Percentiles rank a stretch among this genome's conserved stretches.
These are phyloP conservation scores for Pulveroboletus sp. DNA, from an alignment of 768 basidiomycete genomes.

Conservation along the genomic window DNA sequence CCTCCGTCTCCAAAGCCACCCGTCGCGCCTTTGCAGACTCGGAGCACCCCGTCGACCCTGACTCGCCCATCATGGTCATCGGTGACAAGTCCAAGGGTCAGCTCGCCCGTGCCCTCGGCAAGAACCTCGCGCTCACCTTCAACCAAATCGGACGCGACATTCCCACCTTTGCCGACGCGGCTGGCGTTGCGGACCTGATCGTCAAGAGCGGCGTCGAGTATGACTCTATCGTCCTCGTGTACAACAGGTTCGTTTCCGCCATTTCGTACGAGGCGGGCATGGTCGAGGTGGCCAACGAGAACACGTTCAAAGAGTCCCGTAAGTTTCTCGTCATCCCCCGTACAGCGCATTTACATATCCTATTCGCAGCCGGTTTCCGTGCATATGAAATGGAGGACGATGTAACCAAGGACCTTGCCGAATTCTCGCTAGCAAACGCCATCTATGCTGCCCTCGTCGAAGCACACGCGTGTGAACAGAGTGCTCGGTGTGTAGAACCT, in stretches of 20 bases:
- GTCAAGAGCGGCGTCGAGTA: slow-evolving; percentile 79
- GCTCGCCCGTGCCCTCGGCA: slow-evolving; percentile 59
- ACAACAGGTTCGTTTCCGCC: slow-evolving; percentile 86
- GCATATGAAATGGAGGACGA: slow-evolving; percentile 98
- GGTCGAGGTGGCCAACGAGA: slow-evolving; percentile 77
- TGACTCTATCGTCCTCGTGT: slow-evolving; percentile 76
- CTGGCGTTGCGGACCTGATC: slow-evolving; percentile 90
- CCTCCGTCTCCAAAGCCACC: slow-evolving; percentile 88
- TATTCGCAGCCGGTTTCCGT: slow-evolving; percentile 72
- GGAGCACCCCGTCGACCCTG: slow-evolving; percentile 45
- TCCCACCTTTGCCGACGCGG: slow-evolving; percentile 95
- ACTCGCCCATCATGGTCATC: slow-evolving; percentile 77
- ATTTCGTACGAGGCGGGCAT: slow-evolving; percentile 82
- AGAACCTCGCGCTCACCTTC: slow-evolving; percentile 81
- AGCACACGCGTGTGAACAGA: slow-evolving; percentile 93
- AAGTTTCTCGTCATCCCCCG: slow-evolving; percentile 29
- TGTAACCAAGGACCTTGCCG: slow-evolving; percentile 85
- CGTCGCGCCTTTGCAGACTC: slow-evolving; percentile 63
- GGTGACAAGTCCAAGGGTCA: slow-evolving; percentile 98
- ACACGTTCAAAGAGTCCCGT: slow-evolving; percentile 78
- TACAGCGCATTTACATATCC: not conserved
- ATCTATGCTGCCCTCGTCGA: slow-evolving; percentile 93
- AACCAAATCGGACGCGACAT: slow-evolving; percentile 98
- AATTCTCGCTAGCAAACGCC: slow-evolving; percentile 95
- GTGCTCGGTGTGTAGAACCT: slow-evolving; percentile 60